A percentile compares a stretch with the other conserved stretches of the same genome.
Evolutionary conservation across 2,329 filamentous ascomycete genomes (phyloP).

Genomic region (Thielaviopsis ethacetica): DNA sequence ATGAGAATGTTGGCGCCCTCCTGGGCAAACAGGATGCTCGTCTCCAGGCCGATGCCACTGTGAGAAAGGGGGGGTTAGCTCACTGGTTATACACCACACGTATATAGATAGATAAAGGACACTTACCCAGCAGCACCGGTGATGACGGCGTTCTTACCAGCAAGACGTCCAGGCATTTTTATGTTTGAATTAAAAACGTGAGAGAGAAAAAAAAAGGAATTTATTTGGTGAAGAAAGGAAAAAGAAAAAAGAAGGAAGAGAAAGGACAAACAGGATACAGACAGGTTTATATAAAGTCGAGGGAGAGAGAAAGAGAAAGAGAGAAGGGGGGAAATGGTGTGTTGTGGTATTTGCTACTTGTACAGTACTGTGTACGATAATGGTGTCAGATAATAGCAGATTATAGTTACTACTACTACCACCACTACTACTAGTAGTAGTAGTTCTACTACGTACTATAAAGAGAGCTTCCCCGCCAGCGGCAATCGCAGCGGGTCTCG

Average conservation of each 20-base stretch:
- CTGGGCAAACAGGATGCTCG: constrained; percentile 71
- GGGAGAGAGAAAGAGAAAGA: no score
- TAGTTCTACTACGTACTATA: no score
- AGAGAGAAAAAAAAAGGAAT: not conserved
- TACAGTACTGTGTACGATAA: no score
- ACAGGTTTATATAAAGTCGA: not conserved
- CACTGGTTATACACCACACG: no score
- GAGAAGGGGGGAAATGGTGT: no score
- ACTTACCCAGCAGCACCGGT: constrained; percentile 75
- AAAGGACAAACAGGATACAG: not conserved
- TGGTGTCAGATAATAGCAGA: no score
- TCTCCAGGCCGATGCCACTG: constrained; percentile 91
- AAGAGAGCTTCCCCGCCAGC: not conserved
- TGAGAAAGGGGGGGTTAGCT: no score
- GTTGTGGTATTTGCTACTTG: no score
- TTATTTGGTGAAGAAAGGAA: not conserved
- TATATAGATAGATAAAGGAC: not conserved
- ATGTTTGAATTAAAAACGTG: not conserved
- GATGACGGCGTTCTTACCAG: constrained; percentile 51
- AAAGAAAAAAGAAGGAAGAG: not conserved
- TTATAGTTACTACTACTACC: no score
- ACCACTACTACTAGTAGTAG: no score
- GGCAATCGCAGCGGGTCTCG: not conserved
- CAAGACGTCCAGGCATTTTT: constrained; percentile 28
- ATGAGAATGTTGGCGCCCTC: constrained; percentile 78